Evolutionary conservation across 1,284 basidiomycete species (phyloP).

Genomic region (Microbotryum lychnidis-dioicae): DNA sequence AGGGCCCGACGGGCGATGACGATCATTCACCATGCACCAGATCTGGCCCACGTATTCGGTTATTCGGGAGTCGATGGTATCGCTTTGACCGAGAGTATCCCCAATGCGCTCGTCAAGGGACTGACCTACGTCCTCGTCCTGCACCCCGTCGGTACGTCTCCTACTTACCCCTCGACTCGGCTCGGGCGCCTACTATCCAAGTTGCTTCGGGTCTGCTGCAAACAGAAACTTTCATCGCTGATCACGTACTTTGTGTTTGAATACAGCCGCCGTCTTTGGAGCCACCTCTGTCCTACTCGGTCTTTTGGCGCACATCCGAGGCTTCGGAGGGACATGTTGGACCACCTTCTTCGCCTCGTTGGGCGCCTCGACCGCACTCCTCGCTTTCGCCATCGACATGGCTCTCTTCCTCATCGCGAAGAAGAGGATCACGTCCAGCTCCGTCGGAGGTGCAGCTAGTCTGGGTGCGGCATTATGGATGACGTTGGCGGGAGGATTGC

Average conservation of each 20-base stretch:
- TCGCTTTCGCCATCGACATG: constrained; percentile 36
- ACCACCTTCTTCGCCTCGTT: constrained; percentile 35
- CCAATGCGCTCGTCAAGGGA: constrained; percentile 31
- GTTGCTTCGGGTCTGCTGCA: too few relatives aligned
- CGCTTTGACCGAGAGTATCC: constrained; percentile 11
- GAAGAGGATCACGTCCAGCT: constrained; percentile 27
- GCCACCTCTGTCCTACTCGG: constrained; percentile 25
- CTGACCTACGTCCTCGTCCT: constrained; percentile 34
- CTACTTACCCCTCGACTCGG: background rate
- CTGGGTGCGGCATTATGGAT: constrained; percentile 34
- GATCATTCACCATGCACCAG: background rate
- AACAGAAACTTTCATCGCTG: too few relatives aligned
- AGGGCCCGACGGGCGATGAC: background rate
- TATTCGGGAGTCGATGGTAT: constrained; percentile 11
- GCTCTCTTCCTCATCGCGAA: constrained; percentile 33
- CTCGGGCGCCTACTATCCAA: background rate
- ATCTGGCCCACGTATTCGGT: constrained; percentile 15
- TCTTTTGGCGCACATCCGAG: constrained; percentile 24
- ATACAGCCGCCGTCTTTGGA: constrained; percentile 27
- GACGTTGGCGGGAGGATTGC: constrained; percentile 30
- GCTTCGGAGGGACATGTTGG: constrained; percentile 22
- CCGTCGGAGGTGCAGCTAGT: constrained; percentile 19
- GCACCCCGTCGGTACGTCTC: constrained; percentile 29
- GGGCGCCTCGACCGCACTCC: constrained; percentile 26
- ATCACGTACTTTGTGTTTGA: background rate